A percentile compares a stretch with the other conserved stretches of the same genome.
These are phyloP conservation scores for Phytophthora agathidicida DNA, from an alignment of 352 stramenopile species.

Conservation along the genomic window DNA sequence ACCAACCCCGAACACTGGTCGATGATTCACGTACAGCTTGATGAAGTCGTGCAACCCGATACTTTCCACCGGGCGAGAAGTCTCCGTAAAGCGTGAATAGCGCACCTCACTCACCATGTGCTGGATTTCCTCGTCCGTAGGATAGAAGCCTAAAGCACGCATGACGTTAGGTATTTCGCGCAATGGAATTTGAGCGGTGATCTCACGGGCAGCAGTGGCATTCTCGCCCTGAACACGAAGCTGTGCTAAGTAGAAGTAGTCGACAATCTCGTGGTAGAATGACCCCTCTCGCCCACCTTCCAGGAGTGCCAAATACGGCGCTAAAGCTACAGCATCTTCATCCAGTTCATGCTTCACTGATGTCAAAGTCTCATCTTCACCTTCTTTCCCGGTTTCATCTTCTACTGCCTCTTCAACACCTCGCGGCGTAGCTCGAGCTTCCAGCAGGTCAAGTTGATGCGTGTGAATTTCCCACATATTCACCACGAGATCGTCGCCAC, in stretches of 20 bases:
- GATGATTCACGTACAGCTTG: slow-evolving; percentile 94
- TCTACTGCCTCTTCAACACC: slow-evolving; percentile 10
- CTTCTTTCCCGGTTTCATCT: not conserved
- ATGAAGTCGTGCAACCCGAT: slow-evolving; percentile 84
- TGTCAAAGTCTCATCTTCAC: not conserved
- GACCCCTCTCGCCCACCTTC: slow-evolving; percentile 82
- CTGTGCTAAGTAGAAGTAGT: slow-evolving; percentile 96
- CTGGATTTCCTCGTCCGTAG: slow-evolving; percentile 90
- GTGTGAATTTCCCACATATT: slow-evolving; percentile 93
- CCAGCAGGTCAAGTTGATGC: slow-evolving; percentile 70
- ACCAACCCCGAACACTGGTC: slow-evolving; percentile 86
- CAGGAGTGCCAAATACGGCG: slow-evolving; percentile 86
- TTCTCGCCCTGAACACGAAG: slow-evolving; percentile 92
- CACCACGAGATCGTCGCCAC: slow-evolving; percentile 88
- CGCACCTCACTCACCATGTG: slow-evolving; percentile 90
- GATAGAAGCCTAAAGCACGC: slow-evolving; percentile 93
- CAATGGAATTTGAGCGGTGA: slow-evolving; percentile 79
- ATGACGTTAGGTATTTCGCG: slow-evolving; percentile 93
- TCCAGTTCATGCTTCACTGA: slow-evolving; percentile 10
- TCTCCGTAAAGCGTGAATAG: slow-evolving; percentile 82
- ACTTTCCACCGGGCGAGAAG: slow-evolving; percentile 66
- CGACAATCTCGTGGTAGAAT: slow-evolving; percentile 92
- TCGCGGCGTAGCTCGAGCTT: slow-evolving; percentile 38
- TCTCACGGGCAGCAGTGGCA: slow-evolving; percentile 71
- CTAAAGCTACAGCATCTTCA: slow-evolving; percentile 36